Conservation (phyloP, 768 basidiomycete species). For the Amanita jacksonii region DNA sequence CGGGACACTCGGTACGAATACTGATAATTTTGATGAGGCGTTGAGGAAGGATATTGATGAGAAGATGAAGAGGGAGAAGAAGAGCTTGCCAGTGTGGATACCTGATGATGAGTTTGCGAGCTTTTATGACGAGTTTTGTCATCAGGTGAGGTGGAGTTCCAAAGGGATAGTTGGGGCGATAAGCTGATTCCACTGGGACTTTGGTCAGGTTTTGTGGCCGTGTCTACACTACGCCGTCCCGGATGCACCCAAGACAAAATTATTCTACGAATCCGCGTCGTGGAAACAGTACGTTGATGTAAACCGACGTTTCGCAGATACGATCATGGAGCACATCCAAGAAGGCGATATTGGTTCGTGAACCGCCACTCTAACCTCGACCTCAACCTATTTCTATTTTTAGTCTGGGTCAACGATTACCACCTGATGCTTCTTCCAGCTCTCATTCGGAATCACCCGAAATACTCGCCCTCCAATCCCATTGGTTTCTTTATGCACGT, state of each 20-base stretch:
- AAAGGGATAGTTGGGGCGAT: too few species aligned
- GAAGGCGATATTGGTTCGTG: conserved; percentile 75
- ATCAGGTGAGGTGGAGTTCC: conserved; percentile 47
- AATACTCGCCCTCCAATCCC: conserved; percentile 46
- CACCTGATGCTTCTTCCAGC: conserved; percentile 90
- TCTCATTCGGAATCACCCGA: conserved; percentile 61
- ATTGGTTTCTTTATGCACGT: conserved; percentile 97
- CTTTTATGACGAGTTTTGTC: conserved; percentile 82
- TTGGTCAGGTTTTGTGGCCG: conserved; percentile 66
- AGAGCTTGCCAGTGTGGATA: conserved; percentile 62
- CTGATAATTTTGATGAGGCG: conserved; percentile 51
- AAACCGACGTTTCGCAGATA: conserved; percentile 84
- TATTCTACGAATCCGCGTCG: conserved; percentile 69
- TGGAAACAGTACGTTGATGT: conserved; percentile 85
- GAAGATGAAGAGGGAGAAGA: conserved; percentile 31
- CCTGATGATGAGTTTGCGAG: conserved; percentile 70
- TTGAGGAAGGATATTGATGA: conserved; percentile 47
- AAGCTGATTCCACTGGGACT: too few species aligned
- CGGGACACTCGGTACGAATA: conserved; percentile 65
- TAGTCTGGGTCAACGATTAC: conserved; percentile 89
- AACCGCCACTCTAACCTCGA: conserved; percentile 2
- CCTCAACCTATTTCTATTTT: neutral
- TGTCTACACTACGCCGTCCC: conserved; percentile 81
- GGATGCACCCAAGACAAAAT: conserved; percentile 78
- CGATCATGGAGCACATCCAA: conserved; percentile 69